These are phyloP conservation scores for Ambispora gerdemannii DNA, from an alignment of 192 early-diverging fungal genomes.

Conservation along the genomic window DNA sequence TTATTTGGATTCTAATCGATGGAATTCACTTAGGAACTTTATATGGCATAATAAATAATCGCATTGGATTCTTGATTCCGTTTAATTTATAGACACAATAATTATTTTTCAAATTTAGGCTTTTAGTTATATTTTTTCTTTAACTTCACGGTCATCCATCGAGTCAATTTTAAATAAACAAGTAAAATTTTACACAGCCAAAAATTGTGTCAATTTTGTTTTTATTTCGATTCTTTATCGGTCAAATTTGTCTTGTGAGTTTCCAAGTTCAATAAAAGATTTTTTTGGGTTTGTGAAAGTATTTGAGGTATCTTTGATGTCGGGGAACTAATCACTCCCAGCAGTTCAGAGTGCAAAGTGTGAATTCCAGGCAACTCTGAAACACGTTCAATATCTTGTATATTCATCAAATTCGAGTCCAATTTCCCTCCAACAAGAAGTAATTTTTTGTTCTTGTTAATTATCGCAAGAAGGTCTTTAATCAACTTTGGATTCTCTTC, in stretches of 20 bases:
- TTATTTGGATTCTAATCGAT: conserved; percentile 84
- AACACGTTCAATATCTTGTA: conserved; percentile 46
- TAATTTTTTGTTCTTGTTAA: conserved; percentile 55
- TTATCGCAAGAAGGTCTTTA: conserved; percentile 37
- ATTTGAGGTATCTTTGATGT: conserved; percentile 43
- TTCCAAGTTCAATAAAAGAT: conserved; percentile 40
- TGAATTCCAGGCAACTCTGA: conserved; percentile 49
- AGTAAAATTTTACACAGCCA: too few species aligned
- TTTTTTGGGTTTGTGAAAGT: conserved; percentile 40
- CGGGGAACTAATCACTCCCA: conserved; percentile 47
- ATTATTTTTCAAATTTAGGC: conserved; percentile 1
- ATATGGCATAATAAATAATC: conserved; percentile 89
- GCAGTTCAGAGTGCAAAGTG: conserved; percentile 42
- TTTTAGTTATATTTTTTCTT: too few species aligned
- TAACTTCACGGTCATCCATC: too few species aligned
- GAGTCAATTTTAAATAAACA: too few species aligned
- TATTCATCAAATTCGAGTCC: conserved; percentile 49
- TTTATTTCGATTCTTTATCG: background rate
- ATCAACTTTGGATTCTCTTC: conserved; percentile 43
- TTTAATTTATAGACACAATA: too few species aligned
- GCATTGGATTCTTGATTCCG: too few species aligned
- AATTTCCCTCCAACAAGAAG: conserved; percentile 55
- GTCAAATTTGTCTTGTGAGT: conserved; percentile 29
- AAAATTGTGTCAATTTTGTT: too few species aligned
- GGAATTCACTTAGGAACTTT: conserved; percentile 69